phyloP scores from a whole-genome alignment of 2,329 filamentous ascomycete genomes.

The Fusarium concolor region DNA sequence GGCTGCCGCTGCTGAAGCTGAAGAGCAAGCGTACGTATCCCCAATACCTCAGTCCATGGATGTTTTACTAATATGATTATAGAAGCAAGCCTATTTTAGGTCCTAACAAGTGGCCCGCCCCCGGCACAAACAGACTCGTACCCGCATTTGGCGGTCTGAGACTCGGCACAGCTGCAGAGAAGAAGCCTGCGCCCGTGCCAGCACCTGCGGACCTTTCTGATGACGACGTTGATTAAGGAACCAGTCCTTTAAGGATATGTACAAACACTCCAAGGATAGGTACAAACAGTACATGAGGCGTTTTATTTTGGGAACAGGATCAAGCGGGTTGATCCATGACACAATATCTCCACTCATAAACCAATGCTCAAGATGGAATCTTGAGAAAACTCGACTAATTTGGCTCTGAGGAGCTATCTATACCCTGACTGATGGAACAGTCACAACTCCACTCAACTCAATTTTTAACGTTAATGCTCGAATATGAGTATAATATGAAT shows the following conservation, averaged over 20 bases:
- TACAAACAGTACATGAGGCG: slow-evolving; percentile 20
- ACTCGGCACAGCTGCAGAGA: slow-evolving; percentile 5
- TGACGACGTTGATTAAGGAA: slow-evolving; percentile 23
- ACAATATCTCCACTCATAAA: slow-evolving; percentile 16
- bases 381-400: slow-evolving; percentile 9
- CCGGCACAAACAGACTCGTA: slow-evolving; percentile 10
- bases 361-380: too few relatives aligned
- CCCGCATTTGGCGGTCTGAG: slow-evolving; percentile 14
- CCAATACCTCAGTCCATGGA: rapidly evolving
- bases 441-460: slow-evolving; percentile 27
- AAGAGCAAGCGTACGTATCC: slow-evolving; percentile 14
- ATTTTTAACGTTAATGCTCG: slow-evolving; percentile 18
- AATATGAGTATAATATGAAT: slow-evolving; percentile 25
- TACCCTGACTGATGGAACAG: slow-evolving; percentile 17
- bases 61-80: background rate
- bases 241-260: background rate
- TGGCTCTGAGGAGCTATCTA: slow-evolving; percentile 21
- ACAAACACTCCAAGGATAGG: too few relatives aligned
- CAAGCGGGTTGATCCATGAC: slow-evolving; percentile 13
- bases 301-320: slow-evolving; percentile 2
- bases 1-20: background rate
- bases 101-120: slow-evolving; percentile 22
- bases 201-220: background rate
- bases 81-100: slow-evolving; percentile 21
- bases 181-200: slow-evolving; percentile 14